Base-by-base conservation (phyloP, 768 basidiomycete species). In the Suillus clintonianus region DNA sequence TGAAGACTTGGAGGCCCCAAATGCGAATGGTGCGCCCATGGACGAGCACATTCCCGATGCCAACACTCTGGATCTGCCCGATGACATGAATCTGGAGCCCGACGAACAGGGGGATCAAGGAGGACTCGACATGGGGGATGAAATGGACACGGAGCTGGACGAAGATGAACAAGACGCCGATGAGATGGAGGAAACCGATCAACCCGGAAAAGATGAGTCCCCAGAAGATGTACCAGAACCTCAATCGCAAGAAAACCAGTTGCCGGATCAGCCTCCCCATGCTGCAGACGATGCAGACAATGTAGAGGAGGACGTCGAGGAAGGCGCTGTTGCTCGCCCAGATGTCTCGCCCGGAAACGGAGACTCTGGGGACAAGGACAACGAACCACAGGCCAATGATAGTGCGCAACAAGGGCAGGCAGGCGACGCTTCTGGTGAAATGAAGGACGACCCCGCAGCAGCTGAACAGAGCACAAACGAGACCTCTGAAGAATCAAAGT, bases 51-150 rank as follows among this genome's bases (percentile, higher is more conserved):
- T 94, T 51, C 89, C 84, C 27, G 92, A 97, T 64, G 89, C 89
- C 3, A 83, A 97, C 59, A 89, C 87, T 5, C 83, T 99, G 50
- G 91, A 99, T 70, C 82, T 99, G 11, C 97, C 97, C 0, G 96
- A 98, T 39, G 88, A 94, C 65, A 81, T 97, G 77, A 80, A 94
- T 60, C 74, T 96, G 30, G 82, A 80, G 7, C 75, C 74, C 24
- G 75, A 79, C 57, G 68, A 68, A 22, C 67, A 76, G 36, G 73
- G 76, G 10, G 72, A 71, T 24, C 65, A 67, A n/a, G 72, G 77
- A 55, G 71, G 70, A 22, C 57, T 64, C 5, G 68, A 57, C 2
- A 69, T 65, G 41, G 74, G 75, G 37, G 70, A 70, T 5, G 70
- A 71, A 8, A 74, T 79, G 69, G 72, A 78, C 19, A 82, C 81